Conservation (phyloP, 768 basidiomycete species). For the Lactarius trivialis region DNA sequence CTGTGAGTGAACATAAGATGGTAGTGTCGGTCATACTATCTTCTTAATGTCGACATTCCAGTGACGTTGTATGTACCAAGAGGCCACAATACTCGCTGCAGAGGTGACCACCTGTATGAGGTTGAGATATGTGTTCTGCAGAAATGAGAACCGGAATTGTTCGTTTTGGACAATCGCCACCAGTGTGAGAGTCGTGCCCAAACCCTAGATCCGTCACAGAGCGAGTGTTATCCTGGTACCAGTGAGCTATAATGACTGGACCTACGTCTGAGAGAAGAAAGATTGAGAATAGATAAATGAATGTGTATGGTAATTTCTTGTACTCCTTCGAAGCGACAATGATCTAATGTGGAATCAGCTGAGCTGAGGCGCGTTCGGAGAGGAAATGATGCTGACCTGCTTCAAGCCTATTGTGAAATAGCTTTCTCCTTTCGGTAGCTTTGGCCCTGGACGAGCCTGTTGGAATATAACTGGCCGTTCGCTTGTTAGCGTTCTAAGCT, state of each 20-base stretch:
- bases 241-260: constrained; percentile 7
- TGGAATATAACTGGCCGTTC: constrained; percentile 63
- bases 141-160: constrained; percentile 74
- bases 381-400: no score
- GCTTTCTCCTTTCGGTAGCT: no score
- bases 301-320: no score
- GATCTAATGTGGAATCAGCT: no score
- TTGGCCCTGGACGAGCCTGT: constrained; percentile 20
- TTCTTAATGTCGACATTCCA: constrained; percentile 76
- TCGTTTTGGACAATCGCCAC: constrained; percentile 75
- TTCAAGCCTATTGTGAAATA: no score
- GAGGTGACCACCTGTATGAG: constrained; percentile 71
- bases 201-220: constrained; percentile 40
- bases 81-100: constrained; percentile 60
- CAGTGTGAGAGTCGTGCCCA: constrained; percentile 74
- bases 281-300: no score
- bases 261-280: no score
- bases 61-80: constrained; percentile 78
- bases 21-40: constrained; percentile 39
- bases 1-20: not conserved
- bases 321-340: no score
- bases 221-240: not conserved
- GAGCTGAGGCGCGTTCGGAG: no score
- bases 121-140: constrained; percentile 74
- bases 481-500: not conserved